Base-by-base conservation (phyloP, 2,329 filamentous ascomycete species). In the Stemphylium vesicarium region DNA sequence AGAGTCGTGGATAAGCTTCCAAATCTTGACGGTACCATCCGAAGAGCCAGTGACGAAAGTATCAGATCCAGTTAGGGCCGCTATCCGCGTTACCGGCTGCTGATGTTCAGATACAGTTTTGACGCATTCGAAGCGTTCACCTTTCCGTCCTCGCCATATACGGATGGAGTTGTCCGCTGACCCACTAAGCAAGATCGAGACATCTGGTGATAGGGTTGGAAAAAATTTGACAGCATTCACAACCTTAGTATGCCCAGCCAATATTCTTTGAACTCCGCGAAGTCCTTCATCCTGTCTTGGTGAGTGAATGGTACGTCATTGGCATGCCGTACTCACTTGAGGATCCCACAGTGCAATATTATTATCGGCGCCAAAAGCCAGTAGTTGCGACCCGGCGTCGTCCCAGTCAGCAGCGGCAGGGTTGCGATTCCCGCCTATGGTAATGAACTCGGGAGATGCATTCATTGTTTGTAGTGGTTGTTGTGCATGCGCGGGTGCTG, bases 351-450 rank as follows among this genome's bases (percentile, higher is more conserved):
- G 73, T 38, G 92, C 94, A 65, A 99, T 84, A 77, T 95, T 95
- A 65, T 88, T 87, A 76, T 96, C 91, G 8, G 93, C 89, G 29
- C 95, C 95, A 78, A 91, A 99, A 26, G 92, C 95, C 49, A 99
- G 81, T 39, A 92, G 73, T 9, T 89, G 90, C 16, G 80, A 79
- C 60, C 74, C 70, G 15, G 83, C 78, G 16, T 78, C 71, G 71
- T 90, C 87, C 95, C 95, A 99, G 78, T 98, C 94, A 24, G 94
- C 93, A 24, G 92, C 90, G 13, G 89, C 88, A 15, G 94, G 90
- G 69, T 98, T 91, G 66, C 94, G 85, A 76, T 98, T 99, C 41
- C 92, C 94, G 57, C 95, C 95, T 59, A 88, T 87, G 41, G 91
- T 88, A 63, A 95, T 81, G 66, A 84, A 86, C 38, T 82, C 79